Evolutionary conservation across 306 rosid genomes (phyloP).

Genomic region (Medicago truncatula): MtrunA17r5.0-ANR NC_053048.1:37742001-37742500

Average conservation of each 20-base stretch:
- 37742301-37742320: slow-evolving; percentile 80
- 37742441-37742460: slow-evolving; percentile 96
- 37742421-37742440: slow-evolving; percentile 92
- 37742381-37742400: slow-evolving; percentile 78
- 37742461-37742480: slow-evolving; percentile 78
- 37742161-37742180: slow-evolving; percentile 97
- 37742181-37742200: slow-evolving; percentile 50
- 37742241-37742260: slow-evolving; percentile 69
- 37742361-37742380: slow-evolving; percentile 80
- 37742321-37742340: slow-evolving; percentile 98
- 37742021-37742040: slow-evolving; percentile 34
- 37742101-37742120: slow-evolving; percentile 91
- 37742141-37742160: slow-evolving; percentile 88
- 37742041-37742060: slow-evolving; percentile 34
- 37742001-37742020: slow-evolving; percentile 23
- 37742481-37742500: slow-evolving; percentile 70
- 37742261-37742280: slow-evolving; percentile 80
- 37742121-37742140: slow-evolving; percentile 85
- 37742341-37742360: slow-evolving; percentile 83
- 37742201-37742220: slow-evolving; percentile 41
- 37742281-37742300: slow-evolving; percentile 88
- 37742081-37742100: slow-evolving; percentile 91
- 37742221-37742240: slow-evolving; percentile 44
- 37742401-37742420: slow-evolving; percentile 81
- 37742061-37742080: slow-evolving; percentile 69